A percentile compares a stretch with the other conserved stretches of the same genome.
Evolutionary conservation across 108 stramenopile species (phyloP).

Genomic region (Conticribra weissflogii): DNA sequence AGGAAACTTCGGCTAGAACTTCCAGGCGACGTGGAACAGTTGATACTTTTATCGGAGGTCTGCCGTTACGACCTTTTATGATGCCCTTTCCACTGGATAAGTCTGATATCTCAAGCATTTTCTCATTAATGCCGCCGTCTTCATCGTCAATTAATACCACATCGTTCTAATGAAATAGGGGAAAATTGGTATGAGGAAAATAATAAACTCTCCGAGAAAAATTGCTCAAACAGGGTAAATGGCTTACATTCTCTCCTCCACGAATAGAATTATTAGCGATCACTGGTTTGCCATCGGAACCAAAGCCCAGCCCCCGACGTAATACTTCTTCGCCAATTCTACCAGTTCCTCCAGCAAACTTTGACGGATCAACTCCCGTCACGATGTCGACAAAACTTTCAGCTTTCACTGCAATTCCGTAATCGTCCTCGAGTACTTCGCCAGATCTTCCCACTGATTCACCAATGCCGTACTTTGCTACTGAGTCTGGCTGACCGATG

Average conservation of each 20-base stretch:
- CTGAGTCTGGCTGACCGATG: constrained; percentile 82
- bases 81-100: constrained; percentile 87
- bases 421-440: constrained; percentile 84
- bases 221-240: background rate
- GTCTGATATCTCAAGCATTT: constrained; percentile 77
- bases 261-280: constrained; percentile 21
- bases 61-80: constrained; percentile 84
- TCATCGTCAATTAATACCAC: constrained; percentile 28
- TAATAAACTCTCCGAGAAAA: background rate
- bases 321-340: constrained; percentile 80
- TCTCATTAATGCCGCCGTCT: constrained; percentile 58
- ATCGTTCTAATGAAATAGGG: too few species aligned
- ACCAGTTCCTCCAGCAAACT: constrained; percentile 73
- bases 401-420: constrained; percentile 86
- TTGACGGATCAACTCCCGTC: constrained; percentile 85
- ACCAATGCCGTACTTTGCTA: constrained; percentile 79
- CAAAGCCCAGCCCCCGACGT: constrained; percentile 80
- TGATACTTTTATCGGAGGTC: constrained; percentile 80
- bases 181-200: too few species aligned
- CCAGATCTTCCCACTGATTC: constrained; percentile 67
- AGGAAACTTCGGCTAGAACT: constrained; percentile 85
- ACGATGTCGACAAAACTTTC: constrained; percentile 90
- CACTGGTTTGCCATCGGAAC: constrained; percentile 47
- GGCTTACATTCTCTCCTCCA: constrained; percentile 20
- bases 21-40: constrained; percentile 64